Evolutionary conservation across 2,329 filamentous ascomycete species (phyloP), one percentile per base, ranked within the genome.

Genomic region (Pseudogymnoascus sp.): DNA sequence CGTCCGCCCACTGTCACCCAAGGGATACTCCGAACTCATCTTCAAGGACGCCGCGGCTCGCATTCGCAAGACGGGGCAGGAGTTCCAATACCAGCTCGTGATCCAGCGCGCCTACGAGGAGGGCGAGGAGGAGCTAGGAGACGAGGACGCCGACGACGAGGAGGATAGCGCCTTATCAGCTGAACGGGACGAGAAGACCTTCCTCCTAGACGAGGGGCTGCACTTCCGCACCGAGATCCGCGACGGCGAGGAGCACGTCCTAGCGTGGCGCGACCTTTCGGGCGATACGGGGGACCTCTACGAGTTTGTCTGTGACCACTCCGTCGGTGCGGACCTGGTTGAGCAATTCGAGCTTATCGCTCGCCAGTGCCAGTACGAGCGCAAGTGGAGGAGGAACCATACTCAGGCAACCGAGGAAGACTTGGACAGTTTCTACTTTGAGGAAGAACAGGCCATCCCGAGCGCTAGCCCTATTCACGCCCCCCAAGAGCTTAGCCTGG

Each of bases 21-120:
- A 99, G 76, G 95, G 95, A 68, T 97, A 97, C 75, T 97, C 93
- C 1, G 95, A 99, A 77, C 91, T 97, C 74, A 96, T 99, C 77
- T 99, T 97, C 83, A 96, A 95, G 77, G 95, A 99, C 86, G 89
- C 92, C 40, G 90, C 91, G 57, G 91, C 93, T 62, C 91, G 89
- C 67, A 96, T 99, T 72, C 89, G 96, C 68, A 87, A 91, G 67
- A 97, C 95, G 14, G 93, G 90, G 18, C 93, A 96, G 75, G 92
- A 97, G 62, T 97, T 90, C 72, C 93, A 99, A 72, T 99, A 97
- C 75, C 95, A 99, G 75, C 90, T 99, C 11, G 93, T 97, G 42
- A 85, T 97, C 45, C 95, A 99, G 75, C 86, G 95, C 66, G 93
- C 93, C 65, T 99, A 96, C 80, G 95, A 99, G 73, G 95, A 99